Evolutionary conservation across 2,329 filamentous ascomycete genomes (phyloP).

Genomic region (Aspergillus sp.): DNA sequence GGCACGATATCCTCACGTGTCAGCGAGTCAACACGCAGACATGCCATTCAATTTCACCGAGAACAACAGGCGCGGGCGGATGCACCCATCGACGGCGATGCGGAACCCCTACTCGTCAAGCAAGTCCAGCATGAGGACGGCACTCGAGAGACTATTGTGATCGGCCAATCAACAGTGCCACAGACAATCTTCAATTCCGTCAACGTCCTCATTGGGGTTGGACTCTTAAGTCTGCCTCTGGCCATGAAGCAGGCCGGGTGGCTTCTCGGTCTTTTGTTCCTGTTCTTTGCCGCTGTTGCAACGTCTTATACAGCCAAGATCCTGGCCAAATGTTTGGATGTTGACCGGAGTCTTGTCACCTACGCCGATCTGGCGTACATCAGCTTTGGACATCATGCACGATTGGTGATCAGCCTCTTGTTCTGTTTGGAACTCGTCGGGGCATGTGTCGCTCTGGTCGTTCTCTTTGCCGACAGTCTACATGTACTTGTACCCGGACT

Average conservation of each 20-base stretch:
- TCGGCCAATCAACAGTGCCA: constrained; percentile 91
- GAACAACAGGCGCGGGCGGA: constrained; percentile 49
- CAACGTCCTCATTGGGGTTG: constrained; percentile 88
- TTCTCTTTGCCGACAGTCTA: constrained; percentile 91
- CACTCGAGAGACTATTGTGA: constrained; percentile 76
- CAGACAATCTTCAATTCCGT: constrained; percentile 97
- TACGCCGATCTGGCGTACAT: constrained; percentile 93
- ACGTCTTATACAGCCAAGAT: constrained; percentile 86
- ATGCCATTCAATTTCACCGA: constrained; percentile 54
- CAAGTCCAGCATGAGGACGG: constrained; percentile 83
- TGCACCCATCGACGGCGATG: constrained; percentile 56
- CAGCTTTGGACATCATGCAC: constrained; percentile 79
- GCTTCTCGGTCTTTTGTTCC: constrained; percentile 74
- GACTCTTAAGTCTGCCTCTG: constrained; percentile 82
- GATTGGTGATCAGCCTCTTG: constrained; percentile 77
- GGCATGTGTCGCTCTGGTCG: constrained; percentile 83
- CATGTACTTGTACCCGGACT: constrained; percentile 72
- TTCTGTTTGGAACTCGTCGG: constrained; percentile 87
- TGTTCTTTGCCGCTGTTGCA: constrained; percentile 69
- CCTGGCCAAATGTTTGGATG: constrained; percentile 82
- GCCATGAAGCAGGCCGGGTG: constrained; percentile 86
- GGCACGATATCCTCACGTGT: constrained; percentile 58
- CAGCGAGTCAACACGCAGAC: constrained; percentile 56
- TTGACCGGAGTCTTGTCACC: constrained; percentile 81
- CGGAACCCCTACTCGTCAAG: constrained; percentile 79